These are phyloP conservation scores for Rhodotorula sp. DNA, from an alignment of 1,284 basidiomycete genomes.

Conservation along the genomic window DNA sequence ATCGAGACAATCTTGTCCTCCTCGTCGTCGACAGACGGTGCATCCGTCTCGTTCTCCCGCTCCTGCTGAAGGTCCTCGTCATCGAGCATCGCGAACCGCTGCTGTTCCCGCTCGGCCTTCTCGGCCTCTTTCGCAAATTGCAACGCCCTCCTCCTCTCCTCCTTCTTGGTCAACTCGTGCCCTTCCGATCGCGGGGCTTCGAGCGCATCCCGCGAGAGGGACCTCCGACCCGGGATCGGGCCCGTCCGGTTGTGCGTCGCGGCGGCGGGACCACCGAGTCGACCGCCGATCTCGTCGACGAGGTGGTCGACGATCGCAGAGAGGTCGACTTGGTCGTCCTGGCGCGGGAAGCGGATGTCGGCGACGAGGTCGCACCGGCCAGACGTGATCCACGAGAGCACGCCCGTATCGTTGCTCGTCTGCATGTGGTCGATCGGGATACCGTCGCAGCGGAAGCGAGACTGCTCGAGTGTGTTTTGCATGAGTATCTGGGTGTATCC, in stretches of 20 bases:
- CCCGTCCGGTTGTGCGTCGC: constrained; percentile 1
- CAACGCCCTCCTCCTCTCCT: constrained; percentile 41
- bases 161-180: constrained; percentile 39
- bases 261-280: constrained; percentile 18
- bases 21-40: constrained; percentile 48
- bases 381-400: constrained; percentile 93
- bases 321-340: constrained; percentile 64
- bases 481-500: background rate
- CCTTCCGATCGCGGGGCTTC: constrained; percentile 30
- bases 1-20: constrained; percentile 58
- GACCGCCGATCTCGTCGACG: constrained; percentile 68
- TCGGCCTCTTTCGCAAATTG: constrained; percentile 20
- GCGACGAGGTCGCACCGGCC: constrained; percentile 96
- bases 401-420: constrained; percentile 73
- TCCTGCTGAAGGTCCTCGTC: constrained; percentile 10
- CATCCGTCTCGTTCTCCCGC: background rate
- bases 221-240: constrained; percentile 23
- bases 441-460: constrained; percentile 93
- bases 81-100: background rate
- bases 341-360: constrained; percentile 91
- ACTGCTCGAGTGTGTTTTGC: constrained; percentile 54
- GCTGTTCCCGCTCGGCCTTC: background rate
- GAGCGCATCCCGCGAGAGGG: constrained; percentile 32
- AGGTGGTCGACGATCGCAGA: constrained; percentile 82
- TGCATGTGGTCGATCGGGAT: constrained; percentile 96